Evolutionary conservation across 352 stramenopile genomes (phyloP).

Genomic region (Phytophthora kernoviae): DNA sequence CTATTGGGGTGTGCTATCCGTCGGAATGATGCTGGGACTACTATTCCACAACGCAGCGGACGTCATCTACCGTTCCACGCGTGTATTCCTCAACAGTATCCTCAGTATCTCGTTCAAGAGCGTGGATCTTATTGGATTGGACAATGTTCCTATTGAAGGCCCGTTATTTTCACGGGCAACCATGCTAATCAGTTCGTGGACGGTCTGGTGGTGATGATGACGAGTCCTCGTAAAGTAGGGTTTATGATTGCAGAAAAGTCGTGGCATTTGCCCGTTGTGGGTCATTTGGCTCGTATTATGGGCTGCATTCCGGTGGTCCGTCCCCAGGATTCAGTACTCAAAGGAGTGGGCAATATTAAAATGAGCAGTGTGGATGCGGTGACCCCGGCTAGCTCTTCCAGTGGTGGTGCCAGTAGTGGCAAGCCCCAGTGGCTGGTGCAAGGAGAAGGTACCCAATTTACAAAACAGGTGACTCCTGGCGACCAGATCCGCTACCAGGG

Average conservation of each 20-base stretch:
- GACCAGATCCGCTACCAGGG: conserved; percentile 83
- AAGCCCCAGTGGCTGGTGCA: conserved; percentile 48
- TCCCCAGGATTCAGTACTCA: conserved; percentile 91
- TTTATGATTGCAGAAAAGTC: conserved; percentile 98
- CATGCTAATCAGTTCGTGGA: conserved; percentile 99
- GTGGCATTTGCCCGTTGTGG: conserved; percentile 94
- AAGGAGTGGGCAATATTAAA: conserved; percentile 72
- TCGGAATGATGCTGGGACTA: conserved; percentile 69
- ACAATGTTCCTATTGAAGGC: conserved; percentile 96
- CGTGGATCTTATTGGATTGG: conserved; percentile 95
- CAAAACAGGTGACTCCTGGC: conserved; percentile 71
- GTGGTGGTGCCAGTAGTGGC: conserved; percentile 24
- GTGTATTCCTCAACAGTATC: conserved; percentile 97
- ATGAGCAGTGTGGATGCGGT: conserved; percentile 41
- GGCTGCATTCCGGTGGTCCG: conserved; percentile 97
- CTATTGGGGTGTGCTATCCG: conserved; percentile 67
- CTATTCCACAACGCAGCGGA: conserved; percentile 81
- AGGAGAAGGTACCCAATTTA: conserved; percentile 76
- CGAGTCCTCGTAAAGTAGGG: conserved; percentile 92
- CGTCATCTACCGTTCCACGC: conserved; percentile 78
- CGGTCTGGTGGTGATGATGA: conserved; percentile 95
- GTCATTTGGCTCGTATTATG: conserved; percentile 94
- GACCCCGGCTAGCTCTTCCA: conserved; percentile 29
- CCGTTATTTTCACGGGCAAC: conserved; percentile 98
- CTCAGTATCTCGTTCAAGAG: conserved; percentile 98